These are phyloP conservation scores for Xylaria sp. DNA, from an alignment of 2,329 filamentous ascomycete species.

Conservation along the genomic window DNA sequence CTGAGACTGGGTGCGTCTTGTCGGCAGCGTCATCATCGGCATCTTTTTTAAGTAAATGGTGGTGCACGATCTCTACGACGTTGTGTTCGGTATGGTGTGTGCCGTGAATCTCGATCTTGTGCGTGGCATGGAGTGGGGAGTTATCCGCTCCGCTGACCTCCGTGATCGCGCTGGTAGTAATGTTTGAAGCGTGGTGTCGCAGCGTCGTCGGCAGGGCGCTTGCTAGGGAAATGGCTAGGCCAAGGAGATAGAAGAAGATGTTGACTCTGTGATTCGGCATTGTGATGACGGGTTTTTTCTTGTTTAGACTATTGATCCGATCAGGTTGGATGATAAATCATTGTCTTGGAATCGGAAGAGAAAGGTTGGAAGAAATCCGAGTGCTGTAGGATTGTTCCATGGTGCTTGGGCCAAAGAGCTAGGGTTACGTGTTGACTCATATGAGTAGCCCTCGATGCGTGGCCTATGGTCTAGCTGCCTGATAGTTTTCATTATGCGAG, in stretches of 20 bases:
- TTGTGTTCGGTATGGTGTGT: background rate
- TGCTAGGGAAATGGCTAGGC: background rate
- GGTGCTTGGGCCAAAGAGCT: background rate
- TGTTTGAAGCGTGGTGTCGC: background rate
- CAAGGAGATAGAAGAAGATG: background rate
- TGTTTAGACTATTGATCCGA: background rate
- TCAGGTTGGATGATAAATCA: background rate
- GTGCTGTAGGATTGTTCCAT: background rate
- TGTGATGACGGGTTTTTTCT: background rate
- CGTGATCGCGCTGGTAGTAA: background rate
- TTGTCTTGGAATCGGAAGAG: background rate
- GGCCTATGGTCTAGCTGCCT: background rate
- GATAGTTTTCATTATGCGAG: background rate
- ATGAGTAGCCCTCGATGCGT: background rate
- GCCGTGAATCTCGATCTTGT: background rate
- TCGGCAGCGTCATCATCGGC: background rate
- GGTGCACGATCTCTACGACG: background rate
- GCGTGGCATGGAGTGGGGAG: background rate
- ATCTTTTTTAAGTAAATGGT: background rate
- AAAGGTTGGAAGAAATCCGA: background rate
- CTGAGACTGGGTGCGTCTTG: background rate
- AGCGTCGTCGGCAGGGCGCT: background rate
- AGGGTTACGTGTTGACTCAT: background rate
- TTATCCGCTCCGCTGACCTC: background rate
- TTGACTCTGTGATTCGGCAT: background rate